Conservation (phyloP, 1,284 basidiomycete species). For the Fomitopsis schrenkii region DNA sequence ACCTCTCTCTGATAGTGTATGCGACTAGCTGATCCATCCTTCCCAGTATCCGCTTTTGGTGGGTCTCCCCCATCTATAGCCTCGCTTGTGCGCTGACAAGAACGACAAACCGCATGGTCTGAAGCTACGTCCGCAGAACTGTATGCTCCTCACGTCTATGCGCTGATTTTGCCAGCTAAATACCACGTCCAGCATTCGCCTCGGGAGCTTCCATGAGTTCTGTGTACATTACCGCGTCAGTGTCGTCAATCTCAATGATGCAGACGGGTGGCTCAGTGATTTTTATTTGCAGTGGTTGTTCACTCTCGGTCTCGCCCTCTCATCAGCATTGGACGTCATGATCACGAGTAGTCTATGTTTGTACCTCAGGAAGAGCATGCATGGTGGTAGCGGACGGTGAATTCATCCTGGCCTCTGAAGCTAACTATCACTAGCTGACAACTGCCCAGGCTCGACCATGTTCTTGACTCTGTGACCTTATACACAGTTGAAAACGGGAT, state of each 20-base stretch:
- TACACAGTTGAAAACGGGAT: conserved; percentile 21
- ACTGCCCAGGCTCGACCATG: conserved; percentile 14
- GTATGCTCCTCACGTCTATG: conserved; percentile 6
- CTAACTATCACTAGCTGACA: background rate
- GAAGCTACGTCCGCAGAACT: conserved; percentile 16
- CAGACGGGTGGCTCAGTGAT: background rate
- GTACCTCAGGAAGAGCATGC: conserved; percentile 12
- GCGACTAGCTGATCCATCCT: background rate
- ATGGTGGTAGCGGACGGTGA: conserved; percentile 11
- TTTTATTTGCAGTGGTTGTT: conserved; percentile 15
- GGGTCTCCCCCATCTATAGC: background rate
- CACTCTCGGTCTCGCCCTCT: conserved; percentile 16
- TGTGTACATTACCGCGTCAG: conserved; percentile 13
- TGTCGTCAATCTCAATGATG: background rate
- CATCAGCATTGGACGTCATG: conserved; percentile 14
- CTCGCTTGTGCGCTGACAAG: background rate
- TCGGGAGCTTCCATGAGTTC: conserved; percentile 15
- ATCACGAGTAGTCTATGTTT: conserved; percentile 15
- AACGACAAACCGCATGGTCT: too few relatives aligned
- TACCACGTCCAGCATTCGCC: conserved; percentile 8
- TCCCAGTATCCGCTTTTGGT: conserved; percentile 4
- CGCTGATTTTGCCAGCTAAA: background rate
- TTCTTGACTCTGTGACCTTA: conserved; percentile 18
- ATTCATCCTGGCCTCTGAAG: background rate
- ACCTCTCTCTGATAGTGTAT: background rate